A percentile compares a stretch with the other conserved stretches of the same genome.
These are phyloP conservation scores for Daucus carota DNA, from an alignment of 129 eudicot genomes.

Conservation along the genomic window DNA sequence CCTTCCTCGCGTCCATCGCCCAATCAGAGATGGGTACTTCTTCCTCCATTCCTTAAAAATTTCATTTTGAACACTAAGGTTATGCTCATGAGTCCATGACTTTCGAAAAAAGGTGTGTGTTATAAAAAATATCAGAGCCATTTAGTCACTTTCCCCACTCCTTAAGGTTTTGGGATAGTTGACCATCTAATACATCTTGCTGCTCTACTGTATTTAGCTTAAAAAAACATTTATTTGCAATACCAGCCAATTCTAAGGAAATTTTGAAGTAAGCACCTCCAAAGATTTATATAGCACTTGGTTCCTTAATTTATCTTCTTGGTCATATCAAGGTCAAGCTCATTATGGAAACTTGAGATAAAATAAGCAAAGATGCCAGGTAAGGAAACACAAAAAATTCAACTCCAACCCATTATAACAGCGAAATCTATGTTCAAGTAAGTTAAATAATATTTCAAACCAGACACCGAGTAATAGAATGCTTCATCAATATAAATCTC, in stretches of 20 bases:
- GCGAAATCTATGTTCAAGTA: background rate
- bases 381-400: background rate
- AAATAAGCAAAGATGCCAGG: background rate
- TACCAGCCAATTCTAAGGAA: background rate
- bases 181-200: background rate
- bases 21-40: background rate
- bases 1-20: background rate
- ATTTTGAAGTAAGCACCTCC: background rate
- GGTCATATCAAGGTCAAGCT: background rate
- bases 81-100: background rate
- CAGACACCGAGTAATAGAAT: background rate
- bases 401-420: background rate
- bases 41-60: background rate
- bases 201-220: background rate
- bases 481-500: background rate
- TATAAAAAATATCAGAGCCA: background rate
- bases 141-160: background rate
- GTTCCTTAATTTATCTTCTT: background rate
- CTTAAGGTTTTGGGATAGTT: background rate
- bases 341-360: background rate
- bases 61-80: background rate
- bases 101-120: too few species aligned
- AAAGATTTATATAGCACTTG: background rate
- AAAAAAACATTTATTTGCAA: background rate
- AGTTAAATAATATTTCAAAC: background rate